Evolutionary conservation across 495 filamentous ascomycete species (phyloP), one percentile per base, ranked within the genome.

Genomic region (Aspergillus homomorphus): DNA sequence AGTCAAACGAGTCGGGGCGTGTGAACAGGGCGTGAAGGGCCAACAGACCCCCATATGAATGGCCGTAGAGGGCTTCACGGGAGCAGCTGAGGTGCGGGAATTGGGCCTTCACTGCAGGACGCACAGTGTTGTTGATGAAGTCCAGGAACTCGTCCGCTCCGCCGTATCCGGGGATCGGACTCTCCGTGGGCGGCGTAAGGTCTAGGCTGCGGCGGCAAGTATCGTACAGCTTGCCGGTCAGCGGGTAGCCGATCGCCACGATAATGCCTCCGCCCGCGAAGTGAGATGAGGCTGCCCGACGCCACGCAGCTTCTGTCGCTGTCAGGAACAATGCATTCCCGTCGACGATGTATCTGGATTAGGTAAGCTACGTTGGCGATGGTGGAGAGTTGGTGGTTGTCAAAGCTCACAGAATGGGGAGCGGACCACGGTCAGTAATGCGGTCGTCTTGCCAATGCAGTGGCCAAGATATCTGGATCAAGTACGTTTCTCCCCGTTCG

Each of bases 251-350:
- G 43, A 70, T 70, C 6, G 61, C 68, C 14, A 70, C 68, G 23
- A 68, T 26, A 26, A 70, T 58, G 12, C 63, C 61, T 23, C 62
- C 65, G 12, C 61, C 58, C 9, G 50, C 23, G 54, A 60, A 66
- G 19, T 61, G 63, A 0, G 68, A 64, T 15, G 58, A 42, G 19
- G 58, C 53, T 23, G 51, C 55, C 20, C 63, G 63, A 20, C 65
- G 63, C 65, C 68, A 66, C 23, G 61, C 53, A 6, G 56, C 50
- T 33, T 70, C 68, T 2, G 65, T 70, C 20, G 68, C 68, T 8
- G 68, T 70, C 44, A 70, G 20, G 53, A 70, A 70, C 20, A 68
- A 23, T 1, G 65, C 59, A 51, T 70, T 70, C 10, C 68, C 68
- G 18, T 70, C 68, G 19, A 70, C 63, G 8, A 66, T 62, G 51